Percentiles rank a stretch among this genome's conserved stretches.
phyloP scores from a whole-genome alignment of 768 basidiomycete genomes.

The Obba rivulosa region DNA sequence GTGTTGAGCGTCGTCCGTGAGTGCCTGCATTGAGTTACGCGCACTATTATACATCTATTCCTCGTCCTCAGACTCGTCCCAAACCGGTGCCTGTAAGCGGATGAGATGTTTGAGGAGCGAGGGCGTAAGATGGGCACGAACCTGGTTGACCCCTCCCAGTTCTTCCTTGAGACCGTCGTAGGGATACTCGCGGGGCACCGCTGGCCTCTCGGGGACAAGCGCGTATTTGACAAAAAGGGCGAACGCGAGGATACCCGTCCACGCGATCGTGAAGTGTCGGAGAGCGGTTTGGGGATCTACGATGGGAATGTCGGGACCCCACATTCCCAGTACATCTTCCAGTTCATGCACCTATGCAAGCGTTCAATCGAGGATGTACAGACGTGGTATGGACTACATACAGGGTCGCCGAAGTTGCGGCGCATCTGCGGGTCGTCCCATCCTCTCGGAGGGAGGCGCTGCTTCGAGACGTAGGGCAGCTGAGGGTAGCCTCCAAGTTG shows the following conservation, averaged over 20 bases:
- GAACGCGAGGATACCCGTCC: slow-evolving; percentile 56
- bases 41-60: neutral
- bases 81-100: slow-evolving; percentile 10
- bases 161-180: slow-evolving; percentile 70
- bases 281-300: slow-evolving; percentile 56
- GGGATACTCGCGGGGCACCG: slow-evolving; percentile 71
- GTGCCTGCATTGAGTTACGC: too few species aligned
- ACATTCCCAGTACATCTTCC: slow-evolving; percentile 81
- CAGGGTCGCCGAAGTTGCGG: slow-evolving; percentile 78
- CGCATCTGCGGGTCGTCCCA: slow-evolving; percentile 77
- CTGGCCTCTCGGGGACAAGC: slow-evolving; percentile 56
- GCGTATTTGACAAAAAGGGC: slow-evolving; percentile 53
- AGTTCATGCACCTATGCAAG: slow-evolving; percentile 63
- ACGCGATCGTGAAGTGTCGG: slow-evolving; percentile 59
- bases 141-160: slow-evolving; percentile 81
- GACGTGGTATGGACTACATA: slow-evolving; percentile 28
- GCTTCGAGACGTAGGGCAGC: slow-evolving; percentile 61
- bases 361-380: slow-evolving; percentile 6
- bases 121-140: slow-evolving; percentile 24
- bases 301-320: slow-evolving; percentile 75
- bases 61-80: slow-evolving; percentile 10
- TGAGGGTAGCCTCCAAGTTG: slow-evolving; percentile 71
- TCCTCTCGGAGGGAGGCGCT: slow-evolving; percentile 55
- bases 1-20: too few species aligned
- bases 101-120: neutral